phyloP scores from a whole-genome alignment of 306 rosid species.

The Cucurbita argyrosperma region DNA sequence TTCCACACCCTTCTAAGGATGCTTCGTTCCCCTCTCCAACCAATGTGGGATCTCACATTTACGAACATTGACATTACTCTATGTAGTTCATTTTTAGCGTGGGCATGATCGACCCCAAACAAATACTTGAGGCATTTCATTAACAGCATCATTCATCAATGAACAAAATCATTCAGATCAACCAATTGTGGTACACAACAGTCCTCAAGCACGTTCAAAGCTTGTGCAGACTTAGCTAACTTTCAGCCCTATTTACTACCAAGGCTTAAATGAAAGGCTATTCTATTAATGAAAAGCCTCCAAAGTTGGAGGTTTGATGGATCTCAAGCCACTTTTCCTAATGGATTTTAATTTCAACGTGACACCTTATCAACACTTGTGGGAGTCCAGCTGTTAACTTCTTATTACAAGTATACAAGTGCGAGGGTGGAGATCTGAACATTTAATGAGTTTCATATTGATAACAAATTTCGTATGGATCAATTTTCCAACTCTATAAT shows the following conservation, averaged over 20 bases:
- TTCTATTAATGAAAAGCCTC: conserved; percentile 3
- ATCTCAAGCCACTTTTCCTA: not conserved
- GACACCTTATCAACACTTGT: not conserved
- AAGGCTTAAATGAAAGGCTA: not conserved
- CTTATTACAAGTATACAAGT: no score
- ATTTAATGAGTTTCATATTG: no score
- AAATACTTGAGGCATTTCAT: no score
- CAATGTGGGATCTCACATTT: no score
- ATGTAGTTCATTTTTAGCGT: no score
- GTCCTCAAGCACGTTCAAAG: not conserved
- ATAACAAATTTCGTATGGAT: no score
- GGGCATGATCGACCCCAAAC: no score
- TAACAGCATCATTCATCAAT: not conserved
- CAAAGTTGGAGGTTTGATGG: conserved; percentile 6
- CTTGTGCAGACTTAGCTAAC: not conserved
- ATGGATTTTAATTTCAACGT: not conserved
- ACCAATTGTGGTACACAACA: not conserved
- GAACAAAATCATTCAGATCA: not conserved
- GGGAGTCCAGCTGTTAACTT: not conserved
- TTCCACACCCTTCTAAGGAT: no score
- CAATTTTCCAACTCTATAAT: no score
- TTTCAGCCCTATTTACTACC: not conserved
- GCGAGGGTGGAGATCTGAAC: no score
- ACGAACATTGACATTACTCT: no score
- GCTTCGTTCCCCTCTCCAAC: no score